These are phyloP conservation scores for Vanrija pseudolonga DNA, from an alignment of 1,284 basidiomycete genomes.

Conservation along the genomic window DNA sequence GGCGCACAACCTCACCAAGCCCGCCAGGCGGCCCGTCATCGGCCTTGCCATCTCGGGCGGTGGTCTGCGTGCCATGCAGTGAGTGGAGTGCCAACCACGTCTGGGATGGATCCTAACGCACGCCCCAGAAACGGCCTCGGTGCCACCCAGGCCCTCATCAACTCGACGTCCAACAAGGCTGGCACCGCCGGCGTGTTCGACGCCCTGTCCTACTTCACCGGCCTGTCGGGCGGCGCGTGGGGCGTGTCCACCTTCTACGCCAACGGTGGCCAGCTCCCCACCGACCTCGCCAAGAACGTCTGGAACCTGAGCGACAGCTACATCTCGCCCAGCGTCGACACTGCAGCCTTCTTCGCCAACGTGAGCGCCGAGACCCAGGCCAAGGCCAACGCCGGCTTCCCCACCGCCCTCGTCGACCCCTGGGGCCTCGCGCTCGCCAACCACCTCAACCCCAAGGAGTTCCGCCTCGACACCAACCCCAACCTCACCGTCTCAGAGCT, in stretches of 20 bases:
- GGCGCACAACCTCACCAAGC: conserved; percentile 25
- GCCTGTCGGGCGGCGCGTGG: conserved; percentile 46
- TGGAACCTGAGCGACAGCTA: conserved; percentile 52
- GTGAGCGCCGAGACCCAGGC: conserved; percentile 37
- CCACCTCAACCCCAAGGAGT: conserved; percentile 42
- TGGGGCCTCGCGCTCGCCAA: conserved; percentile 42
- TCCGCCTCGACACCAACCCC: conserved; percentile 35
- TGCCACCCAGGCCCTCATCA: conserved; percentile 3
- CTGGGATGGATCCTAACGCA: too few species aligned
- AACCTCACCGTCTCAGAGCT: conserved; percentile 44
- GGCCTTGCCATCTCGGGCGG: conserved; percentile 51
- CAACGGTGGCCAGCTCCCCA: conserved; percentile 36
- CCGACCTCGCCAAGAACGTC: conserved; percentile 35
- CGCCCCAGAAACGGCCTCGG: conserved; percentile 9
- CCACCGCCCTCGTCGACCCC: conserved; percentile 43
- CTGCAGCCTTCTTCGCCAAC: conserved; percentile 48
- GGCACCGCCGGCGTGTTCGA: conserved; percentile 42
- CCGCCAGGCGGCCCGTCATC: conserved; percentile 44
- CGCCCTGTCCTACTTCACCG: conserved; percentile 40
- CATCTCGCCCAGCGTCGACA: conserved; percentile 47
- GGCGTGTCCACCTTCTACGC: conserved; percentile 39
- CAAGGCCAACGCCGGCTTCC: conserved; percentile 40
- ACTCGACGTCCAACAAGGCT: background rate
- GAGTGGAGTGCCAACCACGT: conserved; percentile 6
- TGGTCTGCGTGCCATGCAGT: conserved; percentile 52